These are phyloP conservation scores for Echites panduratus DNA, from an alignment of 257 asterid genomes.

Conservation along the genomic window DNA sequence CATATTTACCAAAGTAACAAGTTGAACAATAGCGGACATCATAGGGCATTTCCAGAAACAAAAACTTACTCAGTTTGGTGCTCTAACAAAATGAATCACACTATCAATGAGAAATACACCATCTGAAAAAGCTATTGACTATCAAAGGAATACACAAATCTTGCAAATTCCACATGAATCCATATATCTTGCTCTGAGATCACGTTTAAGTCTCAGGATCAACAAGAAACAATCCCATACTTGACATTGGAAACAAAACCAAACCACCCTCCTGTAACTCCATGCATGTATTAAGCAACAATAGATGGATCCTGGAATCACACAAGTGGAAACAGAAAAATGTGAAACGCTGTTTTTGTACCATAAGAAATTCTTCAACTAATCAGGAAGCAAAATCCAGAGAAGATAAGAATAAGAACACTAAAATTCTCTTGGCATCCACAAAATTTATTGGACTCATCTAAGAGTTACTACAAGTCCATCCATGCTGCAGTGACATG, in stretches of 20 bases:
- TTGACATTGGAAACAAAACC: slow-evolving; percentile 1
- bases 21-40: slow-evolving; percentile 1
- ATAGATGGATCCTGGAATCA: slow-evolving; percentile 34
- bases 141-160: slow-evolving; percentile 15
- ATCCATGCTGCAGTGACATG: neutral
- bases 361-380: neutral
- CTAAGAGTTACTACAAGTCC: neutral
- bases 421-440: neutral
- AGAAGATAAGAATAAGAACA: neutral
- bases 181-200: slow-evolving; percentile 8
- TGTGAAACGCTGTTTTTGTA: neutral
- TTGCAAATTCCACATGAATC: slow-evolving; percentile 5
- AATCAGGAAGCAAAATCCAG: neutral
- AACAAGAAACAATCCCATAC: slow-evolving; percentile 8
- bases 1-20: neutral
- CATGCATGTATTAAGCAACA: slow-evolving; percentile 17
- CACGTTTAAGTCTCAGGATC: slow-evolving; percentile 10
- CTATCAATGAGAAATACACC: slow-evolving; percentile 1
- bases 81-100: neutral
- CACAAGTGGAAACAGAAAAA: slow-evolving; percentile 1
- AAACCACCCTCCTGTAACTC: slow-evolving; percentile 15
- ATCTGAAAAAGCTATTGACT: neutral
- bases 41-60: neutral
- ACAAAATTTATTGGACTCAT: neutral
- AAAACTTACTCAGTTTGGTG: neutral